These are phyloP conservation scores for Striga asiatica DNA, from an alignment of 257 asterid species.

Conservation along the genomic window DNA sequence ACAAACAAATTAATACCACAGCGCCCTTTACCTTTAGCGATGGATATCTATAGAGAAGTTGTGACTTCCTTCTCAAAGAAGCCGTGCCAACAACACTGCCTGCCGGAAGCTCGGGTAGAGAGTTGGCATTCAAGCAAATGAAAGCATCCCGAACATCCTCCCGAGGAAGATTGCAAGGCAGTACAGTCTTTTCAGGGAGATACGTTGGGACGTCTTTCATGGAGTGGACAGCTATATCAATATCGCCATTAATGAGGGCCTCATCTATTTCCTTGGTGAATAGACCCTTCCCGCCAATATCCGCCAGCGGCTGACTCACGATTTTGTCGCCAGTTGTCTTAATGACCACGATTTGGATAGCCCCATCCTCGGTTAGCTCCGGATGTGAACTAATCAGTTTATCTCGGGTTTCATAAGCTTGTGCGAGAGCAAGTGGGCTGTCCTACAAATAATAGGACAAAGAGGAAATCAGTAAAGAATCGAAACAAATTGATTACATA, in stretches of 20 bases:
- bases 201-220: slow-evolving; percentile 98
- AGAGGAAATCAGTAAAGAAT: slow-evolving; percentile 1
- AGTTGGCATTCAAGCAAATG: slow-evolving; percentile 63
- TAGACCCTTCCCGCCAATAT: slow-evolving; percentile 96
- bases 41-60: slow-evolving; percentile 79
- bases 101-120: slow-evolving; percentile 76
- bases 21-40: slow-evolving; percentile 45
- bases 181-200: slow-evolving; percentile 66
- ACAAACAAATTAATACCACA: not conserved
- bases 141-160: slow-evolving; percentile 97
- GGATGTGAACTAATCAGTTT: slow-evolving; percentile 66
- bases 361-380: slow-evolving; percentile 85
- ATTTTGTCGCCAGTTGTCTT: slow-evolving; percentile 95
- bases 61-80: slow-evolving; percentile 92
- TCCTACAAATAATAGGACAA: slow-evolving; percentile 26
- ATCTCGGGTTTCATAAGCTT: slow-evolving; percentile 85
- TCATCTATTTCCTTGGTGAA: slow-evolving; percentile 96
- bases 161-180: slow-evolving; percentile 94
- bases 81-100: slow-evolving; percentile 89
- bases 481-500: not conserved
- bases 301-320: slow-evolving; percentile 88
- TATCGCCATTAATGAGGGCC: slow-evolving; percentile 77
- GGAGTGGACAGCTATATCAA: slow-evolving; percentile 96
- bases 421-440: slow-evolving; percentile 98
- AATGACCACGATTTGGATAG: slow-evolving; percentile 70